Evolutionary conservation across 805 yeast species (phyloP).

Genomic region (Cyberlindnera mycetangii): DNA sequence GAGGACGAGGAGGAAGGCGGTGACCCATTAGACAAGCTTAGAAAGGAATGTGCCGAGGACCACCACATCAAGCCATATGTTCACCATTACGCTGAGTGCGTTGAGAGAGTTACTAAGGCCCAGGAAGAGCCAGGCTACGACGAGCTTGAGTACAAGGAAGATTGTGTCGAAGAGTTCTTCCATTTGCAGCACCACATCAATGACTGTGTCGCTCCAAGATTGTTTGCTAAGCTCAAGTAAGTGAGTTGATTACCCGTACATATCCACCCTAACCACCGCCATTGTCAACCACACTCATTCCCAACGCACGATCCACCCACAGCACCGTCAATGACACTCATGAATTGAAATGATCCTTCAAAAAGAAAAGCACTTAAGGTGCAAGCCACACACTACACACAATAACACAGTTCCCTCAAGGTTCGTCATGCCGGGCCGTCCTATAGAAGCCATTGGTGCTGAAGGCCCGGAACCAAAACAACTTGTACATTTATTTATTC

Average conservation of each 20-base stretch:
- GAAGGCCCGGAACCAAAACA: neutral
- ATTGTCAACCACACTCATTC: neutral
- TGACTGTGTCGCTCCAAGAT: slow-evolving; percentile 87
- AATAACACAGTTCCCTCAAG: neutral
- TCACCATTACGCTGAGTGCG: slow-evolving; percentile 93
- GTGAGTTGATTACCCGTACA: neutral
- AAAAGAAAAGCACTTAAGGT: too few relatives aligned
- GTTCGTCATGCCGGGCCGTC: neutral
- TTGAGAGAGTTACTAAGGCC: slow-evolving; percentile 88
- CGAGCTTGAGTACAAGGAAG: slow-evolving; percentile 82
- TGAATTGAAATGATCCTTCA: slow-evolving; percentile 11
- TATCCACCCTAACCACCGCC: neutral
- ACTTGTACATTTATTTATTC: slow-evolving; percentile 14
- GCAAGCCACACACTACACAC: neutral
- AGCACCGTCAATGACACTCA: slow-evolving; percentile 10
- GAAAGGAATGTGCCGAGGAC: slow-evolving; percentile 66
- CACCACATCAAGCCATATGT: slow-evolving; percentile 66
- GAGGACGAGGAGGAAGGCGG: slow-evolving; percentile 66
- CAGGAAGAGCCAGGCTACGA: slow-evolving; percentile 82
- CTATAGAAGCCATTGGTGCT: neutral
- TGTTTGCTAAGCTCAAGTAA: slow-evolving; percentile 81
- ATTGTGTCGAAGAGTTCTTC: slow-evolving; percentile 97
- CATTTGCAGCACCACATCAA: slow-evolving; percentile 92
- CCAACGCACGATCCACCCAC: neutral
- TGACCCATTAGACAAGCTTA: slow-evolving; percentile 64